Conservation (phyloP, 192 early-diverging fungal genomes). For the Entomortierella parvispora region DNA sequence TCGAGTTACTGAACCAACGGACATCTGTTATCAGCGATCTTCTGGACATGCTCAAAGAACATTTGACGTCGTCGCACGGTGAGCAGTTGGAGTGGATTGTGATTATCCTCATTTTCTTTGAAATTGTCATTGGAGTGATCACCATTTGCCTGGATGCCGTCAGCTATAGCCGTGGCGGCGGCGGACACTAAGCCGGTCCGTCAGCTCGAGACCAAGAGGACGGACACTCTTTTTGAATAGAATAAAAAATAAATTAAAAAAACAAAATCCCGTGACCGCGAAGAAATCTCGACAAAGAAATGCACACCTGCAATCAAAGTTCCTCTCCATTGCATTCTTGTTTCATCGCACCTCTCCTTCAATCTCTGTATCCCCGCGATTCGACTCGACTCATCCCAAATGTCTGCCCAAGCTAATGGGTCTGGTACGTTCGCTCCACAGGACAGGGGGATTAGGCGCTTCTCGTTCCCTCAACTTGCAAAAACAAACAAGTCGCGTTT, state of each 20-base stretch:
- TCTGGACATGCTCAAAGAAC: constrained; percentile 95
- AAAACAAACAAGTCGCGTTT: too few relatives aligned
- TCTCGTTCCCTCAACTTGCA: neutral
- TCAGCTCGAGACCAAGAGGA: neutral
- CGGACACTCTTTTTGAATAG: too few relatives aligned
- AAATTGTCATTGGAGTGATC: constrained; percentile 79
- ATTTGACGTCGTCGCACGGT: constrained; percentile 89
- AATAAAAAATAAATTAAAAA: too few relatives aligned
- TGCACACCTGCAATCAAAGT: too few relatives aligned
- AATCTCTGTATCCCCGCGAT: too few relatives aligned
- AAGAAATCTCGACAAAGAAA: too few relatives aligned
- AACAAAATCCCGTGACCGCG: too few relatives aligned
- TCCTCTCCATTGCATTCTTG: too few relatives aligned
- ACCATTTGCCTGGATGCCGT: constrained; percentile 78
- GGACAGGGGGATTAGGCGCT: neutral
- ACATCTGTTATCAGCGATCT: constrained; percentile 92
- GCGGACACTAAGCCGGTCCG: neutral
- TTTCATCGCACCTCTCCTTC: too few relatives aligned
- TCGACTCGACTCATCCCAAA: neutral
- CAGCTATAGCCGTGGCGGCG: constrained; percentile 52
- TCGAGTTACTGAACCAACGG: constrained; percentile 92
- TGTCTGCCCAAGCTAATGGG: constrained; percentile 14
- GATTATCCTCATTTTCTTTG: constrained; percentile 90
- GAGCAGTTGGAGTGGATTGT: constrained; percentile 97
- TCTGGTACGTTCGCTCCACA: neutral